Base-by-base conservation (phyloP, 768 basidiomycete species). In the Amanita rimosa region DNA sequence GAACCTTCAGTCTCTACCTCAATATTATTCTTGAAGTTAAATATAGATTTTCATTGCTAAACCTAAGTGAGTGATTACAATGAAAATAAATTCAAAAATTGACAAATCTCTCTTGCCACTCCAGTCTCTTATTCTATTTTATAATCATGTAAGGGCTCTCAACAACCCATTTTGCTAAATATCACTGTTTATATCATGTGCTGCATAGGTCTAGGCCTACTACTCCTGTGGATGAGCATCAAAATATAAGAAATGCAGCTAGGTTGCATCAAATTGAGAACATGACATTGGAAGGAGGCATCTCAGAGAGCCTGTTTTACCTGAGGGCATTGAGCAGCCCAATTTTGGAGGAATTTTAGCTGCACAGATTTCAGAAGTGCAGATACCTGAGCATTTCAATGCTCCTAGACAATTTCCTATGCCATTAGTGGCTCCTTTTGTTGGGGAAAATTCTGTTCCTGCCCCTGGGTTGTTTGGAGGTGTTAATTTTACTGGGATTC, bases 231-330 rank as follows among this genome's bases (percentile, higher is more conserved):
- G 41, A 8, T 42, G 41, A 27, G 41, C 5, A 11, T 22, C 26
- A 22, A 42, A 42, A 42, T 13, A 42, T 24, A 27, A 3, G 41
- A 11, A 24, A 22, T 42, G 41, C 41, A 27, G 26, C 41, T 9
- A 42, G 41, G 41, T 27, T 42, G 41, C 41, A 42, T 22, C 41
- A 14, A 10, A 42, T 42, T 42, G 41, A 42, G 26, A 27, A 42
- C 8, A 22, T 42, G 41, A 42, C 41, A 26, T 22, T 3, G 7
- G 24, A 19, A 22, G 19, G 21, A 42, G 41, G 41, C 41, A 27
- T 42, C 41, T 4, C 41, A 42, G 37, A 17, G 17, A 26, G 37
- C 37, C 37, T 38, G n/a, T 17, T 19, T 38, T 38, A 38, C 37
- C 37, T 38, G 17, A 38, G 37, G 37, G 37, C 37, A 38, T 38